Percentiles rank a stretch among this genome's conserved stretches.
Conservation (phyloP, 148 eudicot genomes). For the Oxyria digyna region DNA sequence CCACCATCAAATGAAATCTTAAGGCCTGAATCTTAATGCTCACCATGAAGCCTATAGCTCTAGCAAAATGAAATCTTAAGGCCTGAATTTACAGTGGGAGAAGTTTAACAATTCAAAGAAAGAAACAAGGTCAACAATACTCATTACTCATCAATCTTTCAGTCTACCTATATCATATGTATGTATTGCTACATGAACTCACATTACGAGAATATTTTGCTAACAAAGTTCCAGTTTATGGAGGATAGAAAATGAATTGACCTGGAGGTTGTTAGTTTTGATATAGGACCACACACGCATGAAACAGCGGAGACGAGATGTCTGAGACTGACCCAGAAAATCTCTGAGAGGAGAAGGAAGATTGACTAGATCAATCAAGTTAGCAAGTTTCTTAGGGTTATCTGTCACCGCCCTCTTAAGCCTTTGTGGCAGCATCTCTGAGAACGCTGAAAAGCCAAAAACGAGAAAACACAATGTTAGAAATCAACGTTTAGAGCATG, state of each 20-base stretch:
- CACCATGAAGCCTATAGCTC: too few relatives aligned
- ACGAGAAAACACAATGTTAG: not conserved
- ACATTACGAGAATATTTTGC: too few relatives aligned
- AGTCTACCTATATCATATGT: too few relatives aligned
- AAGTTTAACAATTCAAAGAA: not conserved
- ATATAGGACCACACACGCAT: conserved; percentile 82
- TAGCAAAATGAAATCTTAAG: too few relatives aligned
- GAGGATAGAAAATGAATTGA: conserved; percentile 17
- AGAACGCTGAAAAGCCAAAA: conserved; percentile 8
- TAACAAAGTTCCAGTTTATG: too few relatives aligned
- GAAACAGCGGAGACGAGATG: conserved; percentile 72
- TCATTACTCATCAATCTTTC: too few relatives aligned
- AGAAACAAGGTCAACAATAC: too few relatives aligned
- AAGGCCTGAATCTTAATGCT: too few relatives aligned
- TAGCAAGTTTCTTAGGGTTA: conserved; percentile 77
- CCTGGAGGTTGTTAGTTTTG: conserved; percentile 83
- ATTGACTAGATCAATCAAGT: conserved; percentile 73
- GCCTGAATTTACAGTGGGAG: too few relatives aligned
- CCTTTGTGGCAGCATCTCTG: conserved; percentile 53
- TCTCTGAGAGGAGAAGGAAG: conserved; percentile 68
- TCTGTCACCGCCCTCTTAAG: conserved; percentile 56
- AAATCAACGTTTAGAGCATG: not conserved
- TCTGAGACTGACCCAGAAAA: conserved; percentile 79
- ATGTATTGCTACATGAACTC: too few relatives aligned
- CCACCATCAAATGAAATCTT: not conserved